Conservation (phyloP, 306 rosid genomes). For the Vigna trinervia region DNA sequence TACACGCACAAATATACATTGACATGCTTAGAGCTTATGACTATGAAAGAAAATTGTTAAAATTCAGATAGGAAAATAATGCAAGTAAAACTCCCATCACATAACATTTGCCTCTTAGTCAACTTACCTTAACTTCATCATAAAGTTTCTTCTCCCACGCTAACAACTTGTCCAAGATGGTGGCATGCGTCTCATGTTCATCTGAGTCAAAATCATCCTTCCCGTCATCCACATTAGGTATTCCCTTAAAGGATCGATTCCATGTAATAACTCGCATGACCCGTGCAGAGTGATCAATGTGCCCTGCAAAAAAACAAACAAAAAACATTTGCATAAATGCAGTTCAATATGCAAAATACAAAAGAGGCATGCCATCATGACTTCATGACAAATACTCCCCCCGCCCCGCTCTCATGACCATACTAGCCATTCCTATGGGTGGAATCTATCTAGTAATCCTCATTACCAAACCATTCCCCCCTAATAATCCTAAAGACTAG, state of each 20-base stretch:
- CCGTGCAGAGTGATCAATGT: conserved; percentile 93
- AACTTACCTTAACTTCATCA: conserved; percentile 89
- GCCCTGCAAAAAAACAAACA: conserved; percentile 60
- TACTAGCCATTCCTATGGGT: conserved; percentile 8
- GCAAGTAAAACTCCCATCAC: conserved; percentile 12
- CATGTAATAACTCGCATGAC: conserved; percentile 94
- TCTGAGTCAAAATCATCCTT: conserved; percentile 81
- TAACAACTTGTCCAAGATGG: conserved; percentile 89
- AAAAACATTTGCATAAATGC: neutral
- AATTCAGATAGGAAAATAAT: conserved; percentile 9
- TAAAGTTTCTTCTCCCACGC: conserved; percentile 99
- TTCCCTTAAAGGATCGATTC: conserved; percentile 86
- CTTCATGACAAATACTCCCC: neutral
- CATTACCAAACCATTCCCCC: neutral
- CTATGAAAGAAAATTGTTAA: conserved; percentile 1
- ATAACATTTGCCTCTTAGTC: conserved; percentile 1
- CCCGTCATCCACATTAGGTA: conserved; percentile 59
- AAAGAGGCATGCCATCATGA: neutral
- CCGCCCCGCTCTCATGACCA: neutral
- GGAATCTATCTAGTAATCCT: conserved; percentile 22
- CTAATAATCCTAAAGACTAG: neutral
- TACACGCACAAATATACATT: neutral
- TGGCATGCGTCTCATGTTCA: conserved; percentile 91
- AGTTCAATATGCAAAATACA: neutral
- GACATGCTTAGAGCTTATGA: conserved; percentile 8